phyloP scores from a whole-genome alignment of 805 yeast species.

The Ogataea siamensis region DNA sequence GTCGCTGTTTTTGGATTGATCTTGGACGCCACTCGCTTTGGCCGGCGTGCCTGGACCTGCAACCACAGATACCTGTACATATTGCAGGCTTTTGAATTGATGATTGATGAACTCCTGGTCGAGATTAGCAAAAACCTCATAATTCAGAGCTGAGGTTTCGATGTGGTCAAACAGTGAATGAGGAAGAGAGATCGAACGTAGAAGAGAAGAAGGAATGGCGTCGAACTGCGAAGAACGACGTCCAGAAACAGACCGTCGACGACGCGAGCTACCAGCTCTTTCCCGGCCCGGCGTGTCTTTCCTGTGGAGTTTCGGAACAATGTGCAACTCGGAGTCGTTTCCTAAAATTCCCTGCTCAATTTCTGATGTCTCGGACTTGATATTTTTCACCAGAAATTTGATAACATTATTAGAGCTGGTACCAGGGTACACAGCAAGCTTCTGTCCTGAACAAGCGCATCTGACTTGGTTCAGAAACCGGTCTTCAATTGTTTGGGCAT shows the following conservation, averaged over 20 bases:
- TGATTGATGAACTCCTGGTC: constrained; percentile 33
- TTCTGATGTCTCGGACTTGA: constrained; percentile 33
- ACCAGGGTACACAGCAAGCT: constrained; percentile 67
- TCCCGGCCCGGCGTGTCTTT: constrained; percentile 8
- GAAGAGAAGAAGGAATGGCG: constrained; percentile 39
- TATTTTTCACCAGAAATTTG: constrained; percentile 48
- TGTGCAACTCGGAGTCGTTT: constrained; percentile 38
- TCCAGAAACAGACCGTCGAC: constrained; percentile 31
- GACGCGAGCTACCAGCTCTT: constrained; percentile 13
- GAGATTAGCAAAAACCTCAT: constrained; percentile 46
- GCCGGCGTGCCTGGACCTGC: constrained; percentile 48
- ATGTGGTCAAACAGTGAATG: constrained; percentile 37
- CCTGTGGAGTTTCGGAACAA: constrained; percentile 63
- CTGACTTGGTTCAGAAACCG: constrained; percentile 77
- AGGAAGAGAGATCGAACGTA: constrained; percentile 58
- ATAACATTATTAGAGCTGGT: constrained; percentile 60
- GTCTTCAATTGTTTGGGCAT: constrained; percentile 74
- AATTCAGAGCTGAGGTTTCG: constrained; percentile 14
- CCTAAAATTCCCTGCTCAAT: constrained; percentile 41
- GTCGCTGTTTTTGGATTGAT: constrained; percentile 4
- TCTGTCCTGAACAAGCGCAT: constrained; percentile 59
- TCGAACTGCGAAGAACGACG: constrained; percentile 31
- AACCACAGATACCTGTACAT: constrained; percentile 49
- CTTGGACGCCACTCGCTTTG: constrained; percentile 21
- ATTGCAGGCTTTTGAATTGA: constrained; percentile 38